phyloP scores from a whole-genome alignment of 306 rosid species.

The Dryas drummondii region DNA sequence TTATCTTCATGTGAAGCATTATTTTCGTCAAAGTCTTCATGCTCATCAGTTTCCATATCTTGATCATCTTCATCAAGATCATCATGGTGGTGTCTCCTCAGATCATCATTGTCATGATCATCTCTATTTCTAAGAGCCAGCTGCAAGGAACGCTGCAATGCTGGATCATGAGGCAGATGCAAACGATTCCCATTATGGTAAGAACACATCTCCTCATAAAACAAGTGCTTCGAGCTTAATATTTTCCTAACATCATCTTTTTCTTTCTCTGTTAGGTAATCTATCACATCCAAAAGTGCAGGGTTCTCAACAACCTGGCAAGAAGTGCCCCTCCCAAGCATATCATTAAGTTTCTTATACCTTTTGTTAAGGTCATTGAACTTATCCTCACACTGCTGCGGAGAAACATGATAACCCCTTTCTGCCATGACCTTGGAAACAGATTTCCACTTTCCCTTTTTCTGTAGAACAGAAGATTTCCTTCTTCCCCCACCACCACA shows the following conservation, averaged over 20 bases:
- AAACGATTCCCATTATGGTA: constrained; percentile 82
- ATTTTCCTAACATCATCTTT: constrained; percentile 81
- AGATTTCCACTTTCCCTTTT: constrained; percentile 92
- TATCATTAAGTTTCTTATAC: constrained; percentile 80
- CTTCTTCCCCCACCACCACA: constrained; percentile 60
- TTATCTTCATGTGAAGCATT: constrained; percentile 49
- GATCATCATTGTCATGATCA: constrained; percentile 63
- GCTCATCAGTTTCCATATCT: constrained; percentile 62
- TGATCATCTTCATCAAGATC: constrained; percentile 79
- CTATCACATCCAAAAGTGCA: constrained; percentile 61
- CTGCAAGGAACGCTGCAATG: constrained; percentile 77
- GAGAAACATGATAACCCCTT: constrained; percentile 83
- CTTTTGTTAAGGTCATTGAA: constrained; percentile 92
- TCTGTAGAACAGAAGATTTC: constrained; percentile 61
- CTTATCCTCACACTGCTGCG: constrained; percentile 97
- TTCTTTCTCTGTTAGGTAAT: constrained; percentile 71
- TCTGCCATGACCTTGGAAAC: constrained; percentile 91
- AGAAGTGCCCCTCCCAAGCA: constrained; percentile 91
- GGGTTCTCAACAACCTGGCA: constrained; percentile 93
- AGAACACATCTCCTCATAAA: constrained; percentile 94
- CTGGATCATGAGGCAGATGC: constrained; percentile 87
- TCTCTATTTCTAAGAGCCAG: constrained; percentile 70
- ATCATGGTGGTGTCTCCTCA: constrained; percentile 56
- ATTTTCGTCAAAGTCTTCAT: constrained; percentile 66
- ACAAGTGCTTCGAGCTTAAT: constrained; percentile 81